Conservation (phyloP, 352 stramenopile genomes). For the Globisporangium iwayamae region DNA sequence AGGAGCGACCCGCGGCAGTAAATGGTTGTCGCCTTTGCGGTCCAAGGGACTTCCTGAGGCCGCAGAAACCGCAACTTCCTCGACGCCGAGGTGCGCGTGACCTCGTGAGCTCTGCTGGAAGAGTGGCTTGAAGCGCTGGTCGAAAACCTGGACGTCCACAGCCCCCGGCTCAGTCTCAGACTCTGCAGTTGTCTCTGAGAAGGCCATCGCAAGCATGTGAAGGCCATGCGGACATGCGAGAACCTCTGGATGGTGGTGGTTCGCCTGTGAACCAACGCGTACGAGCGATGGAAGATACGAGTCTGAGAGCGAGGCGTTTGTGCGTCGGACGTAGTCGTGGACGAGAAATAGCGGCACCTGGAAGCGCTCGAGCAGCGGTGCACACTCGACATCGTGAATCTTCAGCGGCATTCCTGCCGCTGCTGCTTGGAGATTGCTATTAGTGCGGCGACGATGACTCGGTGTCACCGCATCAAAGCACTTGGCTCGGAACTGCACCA, state of each 20-base stretch:
- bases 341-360: constrained; percentile 47
- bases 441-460: neutral
- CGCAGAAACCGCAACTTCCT: constrained; percentile 25
- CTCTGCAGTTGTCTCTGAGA: constrained; percentile 3
- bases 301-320: constrained; percentile 31
- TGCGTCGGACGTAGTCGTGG: constrained; percentile 71
- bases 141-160: constrained; percentile 23
- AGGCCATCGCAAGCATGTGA: constrained; percentile 45
- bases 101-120: neutral
- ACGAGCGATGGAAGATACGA: constrained; percentile 36
- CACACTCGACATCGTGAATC: constrained; percentile 29
- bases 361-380: constrained; percentile 33
- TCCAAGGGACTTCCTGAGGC: neutral
- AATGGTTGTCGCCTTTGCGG: neutral
- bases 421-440: too few species aligned
- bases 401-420: constrained; percentile 15
- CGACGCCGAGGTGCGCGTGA: constrained; percentile 1
- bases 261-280: constrained; percentile 5
- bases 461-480: constrained; percentile 21
- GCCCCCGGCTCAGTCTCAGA: neutral
- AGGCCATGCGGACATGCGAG: constrained; percentile 57
- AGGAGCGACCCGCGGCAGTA: constrained; percentile 18
- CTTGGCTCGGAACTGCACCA: constrained; percentile 13
- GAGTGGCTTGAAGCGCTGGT: constrained; percentile 31
- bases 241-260: constrained; percentile 7